Percentiles rank a stretch among this genome's conserved stretches.
Evolutionary conservation across 495 filamentous ascomycete species (phyloP).

Genomic region (Hypoxylon trugodes): DNA sequence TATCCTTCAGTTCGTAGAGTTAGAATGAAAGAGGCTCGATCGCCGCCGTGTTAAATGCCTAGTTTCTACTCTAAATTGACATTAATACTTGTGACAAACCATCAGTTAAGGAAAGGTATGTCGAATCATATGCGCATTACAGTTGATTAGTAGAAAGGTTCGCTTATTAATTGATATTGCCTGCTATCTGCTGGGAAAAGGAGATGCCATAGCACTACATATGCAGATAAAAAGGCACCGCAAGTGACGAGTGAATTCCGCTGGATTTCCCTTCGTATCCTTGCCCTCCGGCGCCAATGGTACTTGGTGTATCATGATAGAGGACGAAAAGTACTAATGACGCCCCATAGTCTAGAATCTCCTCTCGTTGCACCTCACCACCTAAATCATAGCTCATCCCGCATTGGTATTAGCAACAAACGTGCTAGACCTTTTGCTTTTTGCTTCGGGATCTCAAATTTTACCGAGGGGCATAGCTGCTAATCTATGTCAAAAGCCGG

Average conservation of each 20-base stretch:
- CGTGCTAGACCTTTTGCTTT: neutral
- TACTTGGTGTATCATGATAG: slow-evolving; percentile 15
- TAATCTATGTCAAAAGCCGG: neutral
- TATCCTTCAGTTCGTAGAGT: slow-evolving; percentile 21
- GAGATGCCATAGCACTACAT: slow-evolving; percentile 17
- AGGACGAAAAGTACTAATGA: neutral
- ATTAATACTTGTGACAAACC: too few relatives aligned
- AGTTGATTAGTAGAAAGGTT: neutral
- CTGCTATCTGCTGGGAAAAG: slow-evolving; percentile 23
- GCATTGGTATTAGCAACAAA: neutral
- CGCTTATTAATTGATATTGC: slow-evolving; percentile 21
- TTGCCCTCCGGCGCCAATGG: neutral
- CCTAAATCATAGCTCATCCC: slow-evolving; percentile 4
- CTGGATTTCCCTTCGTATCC: slow-evolving; percentile 5
- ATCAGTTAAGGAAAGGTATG: neutral
- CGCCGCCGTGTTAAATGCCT: slow-evolving; percentile 15
- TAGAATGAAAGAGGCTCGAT: slow-evolving; percentile 32
- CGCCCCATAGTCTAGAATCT: neutral
- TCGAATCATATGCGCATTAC: neutral
- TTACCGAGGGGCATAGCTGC: slow-evolving; percentile 1
- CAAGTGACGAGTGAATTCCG: slow-evolving; percentile 14
- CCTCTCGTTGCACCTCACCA: slow-evolving; percentile 1
- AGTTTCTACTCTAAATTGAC: neutral
- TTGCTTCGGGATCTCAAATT: neutral
- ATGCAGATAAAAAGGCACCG: neutral